A percentile compares a stretch with the other conserved stretches of the same genome.
Evolutionary conservation across 495 filamentous ascomycete species (phyloP).

Genomic region (Tuber borchii): DNA sequence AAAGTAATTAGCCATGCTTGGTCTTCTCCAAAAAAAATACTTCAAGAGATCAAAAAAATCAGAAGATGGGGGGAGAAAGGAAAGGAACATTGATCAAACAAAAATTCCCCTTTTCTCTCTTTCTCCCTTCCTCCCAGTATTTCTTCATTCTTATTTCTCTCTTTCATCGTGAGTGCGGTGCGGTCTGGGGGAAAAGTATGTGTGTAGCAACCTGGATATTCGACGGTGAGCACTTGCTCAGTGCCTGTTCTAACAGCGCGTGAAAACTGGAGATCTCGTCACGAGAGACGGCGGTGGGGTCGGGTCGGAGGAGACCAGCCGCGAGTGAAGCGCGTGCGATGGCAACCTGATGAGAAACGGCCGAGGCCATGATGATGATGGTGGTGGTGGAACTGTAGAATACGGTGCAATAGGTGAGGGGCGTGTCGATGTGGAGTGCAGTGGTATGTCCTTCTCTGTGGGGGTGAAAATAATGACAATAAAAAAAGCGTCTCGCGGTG

Average conservation of each 20-base stretch:
- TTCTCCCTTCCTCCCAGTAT: neutral
- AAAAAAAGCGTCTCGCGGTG: neutral
- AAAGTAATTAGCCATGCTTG: conserved; percentile 4
- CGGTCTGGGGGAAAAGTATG: conserved; percentile 48
- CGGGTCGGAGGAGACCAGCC: conserved; percentile 65
- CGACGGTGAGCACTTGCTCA: conserved; percentile 67
- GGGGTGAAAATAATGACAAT: neutral
- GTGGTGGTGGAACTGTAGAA: neutral
- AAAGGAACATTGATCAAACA: neutral
- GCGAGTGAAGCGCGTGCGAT: conserved; percentile 77
- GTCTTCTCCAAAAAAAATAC: neutral
- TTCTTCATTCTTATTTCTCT: conserved; percentile 14
- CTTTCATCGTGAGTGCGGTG: conserved; percentile 33
- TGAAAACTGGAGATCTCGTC: conserved; percentile 70
- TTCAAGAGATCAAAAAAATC: conserved; percentile 14
- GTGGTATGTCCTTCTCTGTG: neutral
- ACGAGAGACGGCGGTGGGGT: conserved; percentile 62
- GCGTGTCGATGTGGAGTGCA: conserved; percentile 7
- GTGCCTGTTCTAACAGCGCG: conserved; percentile 56
- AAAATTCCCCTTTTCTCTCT: neutral
- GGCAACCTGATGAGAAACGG: conserved; percentile 56
- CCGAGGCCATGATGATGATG: conserved; percentile 53
- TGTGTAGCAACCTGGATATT: conserved; percentile 91
- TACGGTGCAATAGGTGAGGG: neutral
- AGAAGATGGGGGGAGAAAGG: conserved; percentile 18